These are phyloP conservation scores for Prinsepia uniflora DNA, from an alignment of 306 rosid genomes.

Conservation along the genomic window DNA sequence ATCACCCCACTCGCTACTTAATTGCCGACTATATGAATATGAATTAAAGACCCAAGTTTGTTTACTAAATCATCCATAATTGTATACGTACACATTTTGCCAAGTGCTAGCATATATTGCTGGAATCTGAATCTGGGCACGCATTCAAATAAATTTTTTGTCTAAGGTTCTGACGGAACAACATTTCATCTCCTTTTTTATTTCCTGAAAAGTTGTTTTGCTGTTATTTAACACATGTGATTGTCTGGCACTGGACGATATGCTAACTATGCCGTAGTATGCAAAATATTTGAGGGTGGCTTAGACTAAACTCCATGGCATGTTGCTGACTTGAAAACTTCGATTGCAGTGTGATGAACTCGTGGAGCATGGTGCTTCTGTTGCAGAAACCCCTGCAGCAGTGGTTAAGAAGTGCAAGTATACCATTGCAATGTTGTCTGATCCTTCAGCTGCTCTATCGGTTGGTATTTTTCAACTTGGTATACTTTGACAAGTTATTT, in stretches of 20 bases:
- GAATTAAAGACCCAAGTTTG: background rate
- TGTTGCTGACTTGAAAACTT: background rate
- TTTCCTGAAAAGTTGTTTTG: background rate
- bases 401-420: conserved; percentile 73
- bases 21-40: background rate
- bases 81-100: background rate
- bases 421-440: conserved; percentile 75
- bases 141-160: background rate
- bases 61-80: background rate
- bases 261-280: background rate
- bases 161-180: background rate
- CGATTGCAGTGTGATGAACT: conserved; percentile 62
- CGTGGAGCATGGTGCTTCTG: conserved; percentile 61
- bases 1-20: background rate
- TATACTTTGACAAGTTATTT: conserved; percentile 2
- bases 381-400: conserved; percentile 70
- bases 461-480: conserved; percentile 33
- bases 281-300: background rate
- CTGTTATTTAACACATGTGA: background rate
- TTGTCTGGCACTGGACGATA: background rate
- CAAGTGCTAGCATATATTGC: background rate
- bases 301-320: background rate
- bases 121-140: background rate
- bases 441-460: conserved; percentile 73
- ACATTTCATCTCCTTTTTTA: background rate